Evolutionary conservation across 768 basidiomycete genomes (phyloP), one percentile per base, ranked within the genome.

Genomic region (Lentinula sp.): DNA sequence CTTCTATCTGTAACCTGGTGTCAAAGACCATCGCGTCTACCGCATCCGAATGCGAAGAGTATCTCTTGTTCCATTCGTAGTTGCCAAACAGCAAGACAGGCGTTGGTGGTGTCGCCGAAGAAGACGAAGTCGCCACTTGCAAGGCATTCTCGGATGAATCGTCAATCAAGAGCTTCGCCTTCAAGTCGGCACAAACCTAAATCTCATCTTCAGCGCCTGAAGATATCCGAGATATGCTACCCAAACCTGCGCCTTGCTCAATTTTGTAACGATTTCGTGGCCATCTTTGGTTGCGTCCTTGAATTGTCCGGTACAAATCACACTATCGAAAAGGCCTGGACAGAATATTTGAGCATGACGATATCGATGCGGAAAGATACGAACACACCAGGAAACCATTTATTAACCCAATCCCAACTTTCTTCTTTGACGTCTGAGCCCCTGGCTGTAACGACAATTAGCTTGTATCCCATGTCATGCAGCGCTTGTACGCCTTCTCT

Each of bases 131-230:
- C 0, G 77, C 79, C 63, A 85, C 86, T 60, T 83, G 78, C 31
- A 88, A 64, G 40, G 87, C 88, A 70, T 93, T 92, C 71, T 93
- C 91, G 45, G 86, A 67, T 5, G 89, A 91, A 73, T 93, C 91
- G 70, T 93, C 91, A 61, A 93, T 84, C 57, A 93, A 74, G 42
- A 91, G 68, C 43, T 78, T 76, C 10, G 90, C 87, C 15, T 79
- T 79, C 16, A 92, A 73, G 61, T 82, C 76, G 37, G 81, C 73
- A 68, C 89, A 88, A 50, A 91, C 83, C 85, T 89, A 63, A 23
- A 58, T 55, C 45, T 60, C 32, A 54, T 39, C 23, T 3, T 18
- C 4, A 9, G 23, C 21, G 13, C 43, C 3, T 42, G 18, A 43
- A 42, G 4, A 3, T 40, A 31, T 31, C 11, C 13, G 23, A 15